These are phyloP conservation scores for Phytophthora hybrid DNA, from an alignment of 352 stramenopile genomes.

Conservation along the genomic window DNA sequence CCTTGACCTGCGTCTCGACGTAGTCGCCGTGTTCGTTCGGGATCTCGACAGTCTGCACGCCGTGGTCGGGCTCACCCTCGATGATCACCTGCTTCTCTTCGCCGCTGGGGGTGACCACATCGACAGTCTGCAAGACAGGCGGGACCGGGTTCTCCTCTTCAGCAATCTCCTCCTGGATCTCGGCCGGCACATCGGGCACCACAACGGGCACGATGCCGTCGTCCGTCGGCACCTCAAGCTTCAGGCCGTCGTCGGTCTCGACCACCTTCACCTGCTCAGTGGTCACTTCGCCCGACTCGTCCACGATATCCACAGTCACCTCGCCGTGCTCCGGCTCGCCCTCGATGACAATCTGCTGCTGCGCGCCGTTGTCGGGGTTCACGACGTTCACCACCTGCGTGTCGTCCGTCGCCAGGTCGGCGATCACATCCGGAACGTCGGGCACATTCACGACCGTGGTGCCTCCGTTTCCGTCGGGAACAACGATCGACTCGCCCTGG, in stretches of 20 bases:
- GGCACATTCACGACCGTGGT: neutral
- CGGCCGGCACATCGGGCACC: neutral
- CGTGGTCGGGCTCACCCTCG: constrained; percentile 5
- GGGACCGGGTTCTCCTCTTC: neutral
- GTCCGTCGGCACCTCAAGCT: neutral
- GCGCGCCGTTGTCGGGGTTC: neutral
- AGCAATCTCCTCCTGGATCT: neutral
- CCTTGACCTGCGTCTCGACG: constrained; percentile 1
- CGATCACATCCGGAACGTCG: constrained; percentile 24
- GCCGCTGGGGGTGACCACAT: neutral
- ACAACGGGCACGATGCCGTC: neutral
- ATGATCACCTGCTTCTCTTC: constrained; percentile 16
- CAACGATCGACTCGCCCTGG: neutral
- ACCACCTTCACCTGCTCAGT: neutral
- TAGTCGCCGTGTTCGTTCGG: constrained; percentile 1
- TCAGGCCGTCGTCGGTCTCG: neutral
- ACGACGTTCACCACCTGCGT: constrained; percentile 9
- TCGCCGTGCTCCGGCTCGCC: constrained; percentile 8
- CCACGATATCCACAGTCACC: constrained; percentile 3
- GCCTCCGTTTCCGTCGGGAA: neutral
- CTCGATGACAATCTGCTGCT: constrained; percentile 6
- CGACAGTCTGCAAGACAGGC: neutral
- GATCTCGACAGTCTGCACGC: constrained; percentile 12
- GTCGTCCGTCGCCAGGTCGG: constrained; percentile 1
- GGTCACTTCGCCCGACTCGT: neutral